Conservation (phyloP, 2,329 filamentous ascomycete genomes). For the Sporothrix curviconia region DNA sequence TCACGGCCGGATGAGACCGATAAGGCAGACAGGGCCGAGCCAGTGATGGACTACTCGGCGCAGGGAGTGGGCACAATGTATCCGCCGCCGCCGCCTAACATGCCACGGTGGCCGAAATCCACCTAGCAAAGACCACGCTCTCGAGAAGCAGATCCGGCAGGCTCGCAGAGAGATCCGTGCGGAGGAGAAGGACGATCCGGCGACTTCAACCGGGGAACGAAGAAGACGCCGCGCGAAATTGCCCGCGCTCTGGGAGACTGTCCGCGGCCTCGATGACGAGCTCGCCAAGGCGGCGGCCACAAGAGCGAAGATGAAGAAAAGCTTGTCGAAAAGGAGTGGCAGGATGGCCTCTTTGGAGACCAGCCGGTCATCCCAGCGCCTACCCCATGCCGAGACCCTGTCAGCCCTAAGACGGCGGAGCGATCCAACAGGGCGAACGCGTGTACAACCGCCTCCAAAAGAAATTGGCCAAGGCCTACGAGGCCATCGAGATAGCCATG, state of each 20-base stretch:
- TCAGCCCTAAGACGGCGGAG: background rate
- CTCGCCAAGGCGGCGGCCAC: background rate
- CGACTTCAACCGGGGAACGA: background rate
- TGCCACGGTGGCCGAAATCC: background rate
- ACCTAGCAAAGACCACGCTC: background rate
- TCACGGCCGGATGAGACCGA: too few relatives aligned
- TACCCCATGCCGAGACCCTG: background rate
- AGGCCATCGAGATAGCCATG: background rate
- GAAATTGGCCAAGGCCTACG: background rate
- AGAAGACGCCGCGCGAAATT: background rate
- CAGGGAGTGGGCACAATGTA: background rate
- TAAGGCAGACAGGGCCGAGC: too few relatives aligned
- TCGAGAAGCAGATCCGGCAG: conserved; percentile 14
- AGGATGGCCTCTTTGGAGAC: background rate
- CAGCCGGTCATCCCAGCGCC: background rate
- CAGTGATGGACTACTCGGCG: too few relatives aligned
- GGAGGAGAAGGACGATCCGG: background rate
- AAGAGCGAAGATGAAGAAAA: background rate
- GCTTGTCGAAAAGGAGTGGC: background rate
- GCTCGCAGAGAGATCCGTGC: conserved; percentile 5
- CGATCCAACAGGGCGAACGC: background rate
- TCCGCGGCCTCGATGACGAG: background rate
- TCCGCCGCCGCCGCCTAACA: conserved; percentile 1
- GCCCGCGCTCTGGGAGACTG: background rate
- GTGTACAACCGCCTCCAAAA: background rate